These are phyloP conservation scores for Pseudogymnoascus sp. DNA, from an alignment of 2,329 filamentous ascomycete species.

Conservation along the genomic window DNA sequence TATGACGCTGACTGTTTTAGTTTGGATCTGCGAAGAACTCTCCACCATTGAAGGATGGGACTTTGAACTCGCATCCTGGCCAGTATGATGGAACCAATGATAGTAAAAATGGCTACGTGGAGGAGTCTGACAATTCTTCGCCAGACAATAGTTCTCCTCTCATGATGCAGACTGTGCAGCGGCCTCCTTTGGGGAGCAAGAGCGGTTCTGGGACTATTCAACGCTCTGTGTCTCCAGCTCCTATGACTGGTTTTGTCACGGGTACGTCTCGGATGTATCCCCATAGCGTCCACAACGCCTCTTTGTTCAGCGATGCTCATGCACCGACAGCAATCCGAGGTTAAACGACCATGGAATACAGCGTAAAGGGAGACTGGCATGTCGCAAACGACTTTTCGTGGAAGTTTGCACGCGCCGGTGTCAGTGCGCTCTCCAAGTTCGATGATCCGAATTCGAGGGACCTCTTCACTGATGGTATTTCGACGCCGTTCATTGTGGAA, in stretches of 20 bases:
- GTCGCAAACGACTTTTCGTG: neutral
- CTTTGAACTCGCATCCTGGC: slow-evolving; percentile 31
- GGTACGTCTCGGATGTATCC: slow-evolving; percentile 36
- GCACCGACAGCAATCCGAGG: slow-evolving; percentile 31
- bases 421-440: neutral
- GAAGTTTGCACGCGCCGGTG: neutral
- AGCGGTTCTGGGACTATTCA: slow-evolving; percentile 24
- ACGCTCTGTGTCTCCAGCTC: slow-evolving; percentile 38
- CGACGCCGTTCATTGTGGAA: neutral
- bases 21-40: slow-evolving; percentile 55
- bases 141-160: slow-evolving; percentile 17
- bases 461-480: slow-evolving; percentile 7
- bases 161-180: slow-evolving; percentile 25
- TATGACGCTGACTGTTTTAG: slow-evolving; percentile 41
- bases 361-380: neutral
- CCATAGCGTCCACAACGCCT: slow-evolving; percentile 26
- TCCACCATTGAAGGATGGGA: slow-evolving; percentile 43
- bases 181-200: slow-evolving; percentile 30
- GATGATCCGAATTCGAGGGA: neutral
- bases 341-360: slow-evolving; percentile 14
- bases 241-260: slow-evolving; percentile 40
- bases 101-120: slow-evolving; percentile 27
- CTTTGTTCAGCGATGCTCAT: slow-evolving; percentile 30
- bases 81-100: slow-evolving; percentile 36
- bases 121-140: slow-evolving; percentile 23